Evolutionary conservation across 2,329 filamentous ascomycete genomes (phyloP).

Genomic region (Stagonosporopsis vannaccii): DNA sequence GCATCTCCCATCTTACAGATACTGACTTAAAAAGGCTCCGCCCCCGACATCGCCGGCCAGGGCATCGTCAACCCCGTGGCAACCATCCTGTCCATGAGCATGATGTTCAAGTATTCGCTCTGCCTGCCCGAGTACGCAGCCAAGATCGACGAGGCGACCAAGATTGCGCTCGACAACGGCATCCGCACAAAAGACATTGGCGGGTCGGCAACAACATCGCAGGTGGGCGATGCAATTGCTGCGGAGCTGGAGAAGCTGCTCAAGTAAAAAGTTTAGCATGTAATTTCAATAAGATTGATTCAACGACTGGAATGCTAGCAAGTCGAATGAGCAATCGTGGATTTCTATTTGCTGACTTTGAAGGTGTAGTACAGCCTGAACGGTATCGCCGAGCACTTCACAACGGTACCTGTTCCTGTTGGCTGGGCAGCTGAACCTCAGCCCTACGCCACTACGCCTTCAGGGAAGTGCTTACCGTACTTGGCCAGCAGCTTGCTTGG

Average conservation of each 20-base stretch:
- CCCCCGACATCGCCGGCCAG: slow-evolving; percentile 91
- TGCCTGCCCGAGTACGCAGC: slow-evolving; percentile 78
- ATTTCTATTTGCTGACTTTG: neutral
- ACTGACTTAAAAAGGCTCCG: slow-evolving; percentile 66
- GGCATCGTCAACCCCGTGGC: slow-evolving; percentile 92
- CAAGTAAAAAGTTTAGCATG: slow-evolving; percentile 29
- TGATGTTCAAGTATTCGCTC: slow-evolving; percentile 96
- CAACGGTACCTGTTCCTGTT: neutral
- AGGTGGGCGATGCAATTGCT: slow-evolving; percentile 85
- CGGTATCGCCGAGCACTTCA: neutral
- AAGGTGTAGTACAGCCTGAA: neutral
- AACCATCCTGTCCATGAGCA: slow-evolving; percentile 88
- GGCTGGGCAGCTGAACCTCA: neutral
- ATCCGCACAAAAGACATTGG: slow-evolving; percentile 85
- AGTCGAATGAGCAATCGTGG: neutral
- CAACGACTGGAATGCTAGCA: neutral
- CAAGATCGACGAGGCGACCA: slow-evolving; percentile 82
- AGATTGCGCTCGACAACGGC: slow-evolving; percentile 78
- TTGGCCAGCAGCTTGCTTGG: neutral
- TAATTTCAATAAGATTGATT: neutral
- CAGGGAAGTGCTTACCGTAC: neutral
- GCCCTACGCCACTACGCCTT: neutral
- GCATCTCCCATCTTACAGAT: neutral
- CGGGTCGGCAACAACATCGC: slow-evolving; percentile 73
- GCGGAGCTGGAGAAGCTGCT: slow-evolving; percentile 76